Evolutionary conservation across 306 rosid genomes (phyloP).

Genomic region (Inga leiocalycina): DNA sequence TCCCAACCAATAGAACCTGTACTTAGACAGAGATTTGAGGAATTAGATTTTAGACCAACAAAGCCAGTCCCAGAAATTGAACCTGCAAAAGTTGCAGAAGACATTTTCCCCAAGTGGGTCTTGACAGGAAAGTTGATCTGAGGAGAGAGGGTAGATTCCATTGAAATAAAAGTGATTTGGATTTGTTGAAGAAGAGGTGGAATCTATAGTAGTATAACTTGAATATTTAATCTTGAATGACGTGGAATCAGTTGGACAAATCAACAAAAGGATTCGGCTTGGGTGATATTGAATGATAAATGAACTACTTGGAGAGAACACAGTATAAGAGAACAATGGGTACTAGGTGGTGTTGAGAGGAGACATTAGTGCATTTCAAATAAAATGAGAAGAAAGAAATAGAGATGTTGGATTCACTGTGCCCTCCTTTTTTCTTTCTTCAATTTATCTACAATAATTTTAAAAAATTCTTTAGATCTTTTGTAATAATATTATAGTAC

Average conservation of each 20-base stretch:
- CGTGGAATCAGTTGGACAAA: conserved; percentile 27
- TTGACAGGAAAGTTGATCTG: neutral
- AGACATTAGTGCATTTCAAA: neutral
- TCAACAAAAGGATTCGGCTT: conserved; percentile 3
- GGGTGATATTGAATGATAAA: conserved; percentile 22
- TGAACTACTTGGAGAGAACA: neutral
- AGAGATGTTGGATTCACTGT: neutral
- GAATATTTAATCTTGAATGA: conserved; percentile 26
- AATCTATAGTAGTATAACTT: conserved; percentile 1
- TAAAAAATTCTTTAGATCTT: neutral
- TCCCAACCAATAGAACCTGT: conserved; percentile 45
- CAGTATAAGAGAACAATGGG: conserved; percentile 41
- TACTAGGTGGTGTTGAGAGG: conserved; percentile 26
- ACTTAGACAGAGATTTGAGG: conserved; percentile 35
- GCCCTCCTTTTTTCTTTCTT: neutral
- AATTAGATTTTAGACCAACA: conserved; percentile 55
- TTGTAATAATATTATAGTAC: no score
- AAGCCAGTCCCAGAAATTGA: conserved; percentile 36
- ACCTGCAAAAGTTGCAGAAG: conserved; percentile 42
- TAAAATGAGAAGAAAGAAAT: neutral
- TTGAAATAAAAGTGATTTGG: conserved; percentile 6
- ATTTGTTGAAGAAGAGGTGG: neutral
- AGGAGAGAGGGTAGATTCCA: neutral
- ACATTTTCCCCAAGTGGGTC: conserved; percentile 45
- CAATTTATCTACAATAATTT: neutral